Evolutionary conservation across 2,329 filamentous ascomycete species (phyloP).

Genomic region (Fonsecaea pugnacius): DNA sequence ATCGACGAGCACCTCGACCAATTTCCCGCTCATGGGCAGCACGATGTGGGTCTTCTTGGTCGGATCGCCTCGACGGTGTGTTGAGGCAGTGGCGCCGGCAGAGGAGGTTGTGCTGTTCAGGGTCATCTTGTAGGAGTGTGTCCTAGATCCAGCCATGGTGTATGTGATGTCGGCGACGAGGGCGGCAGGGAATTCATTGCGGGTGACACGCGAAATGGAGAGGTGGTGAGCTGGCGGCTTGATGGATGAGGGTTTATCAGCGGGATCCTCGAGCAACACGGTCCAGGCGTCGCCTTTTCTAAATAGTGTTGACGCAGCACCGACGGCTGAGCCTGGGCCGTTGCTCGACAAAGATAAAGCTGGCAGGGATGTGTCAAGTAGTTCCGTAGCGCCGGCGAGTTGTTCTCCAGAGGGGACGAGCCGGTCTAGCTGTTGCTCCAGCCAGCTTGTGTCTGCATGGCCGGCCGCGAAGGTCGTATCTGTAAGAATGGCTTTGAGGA

Average conservation of each 20-base stretch:
- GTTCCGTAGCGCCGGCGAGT: slow-evolving; percentile 24
- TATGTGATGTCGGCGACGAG: slow-evolving; percentile 59
- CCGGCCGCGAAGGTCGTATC: slow-evolving; percentile 57
- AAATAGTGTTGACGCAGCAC: slow-evolving; percentile 52
- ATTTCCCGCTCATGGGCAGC: slow-evolving; percentile 62
- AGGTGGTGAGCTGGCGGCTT: slow-evolving; percentile 54
- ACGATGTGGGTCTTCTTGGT: slow-evolving; percentile 58
- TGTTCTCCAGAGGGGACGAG: slow-evolving; percentile 46
- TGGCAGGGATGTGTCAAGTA: slow-evolving; percentile 10
- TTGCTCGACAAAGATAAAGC: slow-evolving; percentile 7
- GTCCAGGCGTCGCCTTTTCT: slow-evolving; percentile 65
- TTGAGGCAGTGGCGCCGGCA: slow-evolving; percentile 43
- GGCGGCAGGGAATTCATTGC: slow-evolving; percentile 64
- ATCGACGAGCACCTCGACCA: slow-evolving; percentile 63
- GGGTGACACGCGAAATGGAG: slow-evolving; percentile 58
- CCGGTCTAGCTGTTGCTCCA: slow-evolving; percentile 54
- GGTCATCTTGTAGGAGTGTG: slow-evolving; percentile 51
- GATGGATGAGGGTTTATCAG: slow-evolving; percentile 20
- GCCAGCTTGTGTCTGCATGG: slow-evolving; percentile 61
- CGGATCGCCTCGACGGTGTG: slow-evolving; percentile 57
- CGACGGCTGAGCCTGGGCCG: slow-evolving; percentile 25
- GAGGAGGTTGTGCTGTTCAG: slow-evolving; percentile 52
- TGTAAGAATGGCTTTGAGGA: slow-evolving; percentile 59
- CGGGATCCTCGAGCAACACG: slow-evolving; percentile 50
- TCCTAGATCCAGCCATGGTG: slow-evolving; percentile 47